These are phyloP conservation scores for Phytopythium montanum DNA, from an alignment of 352 stramenopile species.

Conservation along the genomic window DNA sequence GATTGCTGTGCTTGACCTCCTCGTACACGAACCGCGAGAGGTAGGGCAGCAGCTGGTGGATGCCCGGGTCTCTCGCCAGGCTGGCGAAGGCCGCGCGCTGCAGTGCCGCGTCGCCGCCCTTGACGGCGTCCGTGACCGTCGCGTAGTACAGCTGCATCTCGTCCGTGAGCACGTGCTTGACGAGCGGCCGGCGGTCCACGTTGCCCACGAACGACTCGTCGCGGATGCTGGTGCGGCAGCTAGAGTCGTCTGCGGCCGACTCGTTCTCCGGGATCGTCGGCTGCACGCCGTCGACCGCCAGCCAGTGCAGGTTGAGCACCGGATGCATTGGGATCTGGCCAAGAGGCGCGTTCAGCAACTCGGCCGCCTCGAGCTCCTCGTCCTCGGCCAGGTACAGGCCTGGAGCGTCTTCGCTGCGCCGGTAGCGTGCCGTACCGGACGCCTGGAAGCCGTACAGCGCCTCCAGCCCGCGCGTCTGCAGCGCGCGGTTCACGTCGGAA, in stretches of 20 bases:
- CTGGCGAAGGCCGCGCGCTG: slow-evolving; percentile 77
- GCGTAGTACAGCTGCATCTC: slow-evolving; percentile 90
- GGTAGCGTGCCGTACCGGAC: slow-evolving; percentile 46
- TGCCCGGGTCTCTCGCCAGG: slow-evolving; percentile 78
- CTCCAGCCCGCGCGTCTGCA: slow-evolving; percentile 72
- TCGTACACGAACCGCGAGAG: slow-evolving; percentile 89
- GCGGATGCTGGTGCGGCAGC: slow-evolving; percentile 65
- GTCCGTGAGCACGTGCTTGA: slow-evolving; percentile 86
- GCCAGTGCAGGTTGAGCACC: slow-evolving; percentile 75
- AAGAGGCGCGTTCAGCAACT: slow-evolving; percentile 75
- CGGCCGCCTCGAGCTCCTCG: slow-evolving; percentile 61
- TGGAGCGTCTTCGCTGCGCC: slow-evolving; percentile 50
- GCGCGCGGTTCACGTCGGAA: slow-evolving; percentile 73
- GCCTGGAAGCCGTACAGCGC: slow-evolving; percentile 72
- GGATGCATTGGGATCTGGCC: slow-evolving; percentile 70
- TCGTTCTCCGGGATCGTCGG: slow-evolving; percentile 83
- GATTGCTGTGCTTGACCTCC: slow-evolving; percentile 83
- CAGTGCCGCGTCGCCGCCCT: slow-evolving; percentile 66
- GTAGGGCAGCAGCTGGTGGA: slow-evolving; percentile 89
- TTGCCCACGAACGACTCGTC: slow-evolving; percentile 68
- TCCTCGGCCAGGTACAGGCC: slow-evolving; percentile 71
- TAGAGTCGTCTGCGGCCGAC: slow-evolving; percentile 65
- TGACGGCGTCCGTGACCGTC: slow-evolving; percentile 82
- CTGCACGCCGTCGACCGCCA: slow-evolving; percentile 81
- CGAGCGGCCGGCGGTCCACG: slow-evolving; percentile 71